These are phyloP conservation scores for Pythium rishiriense DNA, from an alignment of 352 stramenopile species.

Conservation along the genomic window DNA sequence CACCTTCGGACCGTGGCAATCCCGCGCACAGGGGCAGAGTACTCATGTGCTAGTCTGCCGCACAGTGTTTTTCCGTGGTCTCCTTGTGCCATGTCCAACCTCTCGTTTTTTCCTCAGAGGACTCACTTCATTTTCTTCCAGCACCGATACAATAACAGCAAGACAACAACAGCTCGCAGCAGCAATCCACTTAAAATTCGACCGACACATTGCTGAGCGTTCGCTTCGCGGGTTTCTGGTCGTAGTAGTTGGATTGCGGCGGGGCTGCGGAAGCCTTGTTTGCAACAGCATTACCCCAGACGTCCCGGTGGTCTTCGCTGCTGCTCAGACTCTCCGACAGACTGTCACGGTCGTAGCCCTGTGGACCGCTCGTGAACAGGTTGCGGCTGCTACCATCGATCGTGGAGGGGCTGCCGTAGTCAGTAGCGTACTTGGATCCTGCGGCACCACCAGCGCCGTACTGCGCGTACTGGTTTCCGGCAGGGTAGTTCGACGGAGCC, in stretches of 20 bases:
- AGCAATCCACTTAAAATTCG: slow-evolving; percentile 24
- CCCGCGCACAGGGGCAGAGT: too few relatives aligned
- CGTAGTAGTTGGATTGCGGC: background rate
- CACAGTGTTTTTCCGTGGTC: too few relatives aligned
- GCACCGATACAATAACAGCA: slow-evolving; percentile 9
- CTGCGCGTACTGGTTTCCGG: slow-evolving; percentile 11
- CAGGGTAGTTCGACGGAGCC: too few relatives aligned
- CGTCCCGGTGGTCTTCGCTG: slow-evolving; percentile 23
- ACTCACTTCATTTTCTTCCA: background rate
- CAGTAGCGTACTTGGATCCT: slow-evolving; percentile 24
- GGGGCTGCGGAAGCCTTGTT: background rate
- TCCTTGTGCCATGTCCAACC: too few relatives aligned
- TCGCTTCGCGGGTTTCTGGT: slow-evolving; percentile 19
- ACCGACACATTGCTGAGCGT: slow-evolving; percentile 30
- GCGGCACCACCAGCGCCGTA: slow-evolving; percentile 7
- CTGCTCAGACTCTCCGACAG: slow-evolving; percentile 17
- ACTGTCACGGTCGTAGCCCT: slow-evolving; percentile 14
- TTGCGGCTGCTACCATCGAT: slow-evolving; percentile 33
- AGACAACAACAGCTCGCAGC: background rate
- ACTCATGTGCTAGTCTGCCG: too few relatives aligned
- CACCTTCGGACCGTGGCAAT: too few relatives aligned
- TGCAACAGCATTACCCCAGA: slow-evolving; percentile 18
- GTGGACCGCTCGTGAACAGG: slow-evolving; percentile 18
- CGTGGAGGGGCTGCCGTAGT: slow-evolving; percentile 52
- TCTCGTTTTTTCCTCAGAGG: too few relatives aligned